A percentile compares a stretch with the other conserved stretches of the same genome.
phyloP scores from a whole-genome alignment of 352 stramenopile species.

The Pythium coloratum region DNA sequence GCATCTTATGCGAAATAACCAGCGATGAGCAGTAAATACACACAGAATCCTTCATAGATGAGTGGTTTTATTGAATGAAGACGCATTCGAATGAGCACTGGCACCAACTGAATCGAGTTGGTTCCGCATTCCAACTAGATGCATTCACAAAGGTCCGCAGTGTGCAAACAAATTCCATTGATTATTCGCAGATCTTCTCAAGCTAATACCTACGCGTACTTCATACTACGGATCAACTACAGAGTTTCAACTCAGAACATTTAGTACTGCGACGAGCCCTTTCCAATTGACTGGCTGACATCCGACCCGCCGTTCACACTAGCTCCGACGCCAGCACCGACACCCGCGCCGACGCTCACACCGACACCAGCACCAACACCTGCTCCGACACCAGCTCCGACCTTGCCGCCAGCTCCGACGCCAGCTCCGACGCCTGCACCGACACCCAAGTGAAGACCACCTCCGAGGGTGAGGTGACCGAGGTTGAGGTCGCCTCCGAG shows the following conservation, averaged over 20 bases:
- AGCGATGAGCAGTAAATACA: not conserved
- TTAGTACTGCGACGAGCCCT: not conserved
- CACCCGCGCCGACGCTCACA: not conserved
- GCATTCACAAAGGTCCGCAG: no score
- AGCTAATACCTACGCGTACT: not conserved
- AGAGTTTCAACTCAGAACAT: not conserved
- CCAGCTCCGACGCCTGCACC: conserved; percentile 1
- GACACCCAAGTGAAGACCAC: not conserved
- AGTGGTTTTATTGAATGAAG: no score
- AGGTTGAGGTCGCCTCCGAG: not conserved
- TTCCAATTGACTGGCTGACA: not conserved
- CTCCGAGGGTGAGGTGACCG: not conserved
- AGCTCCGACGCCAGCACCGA: not conserved
- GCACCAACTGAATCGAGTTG: no score
- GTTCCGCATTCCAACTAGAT: no score
- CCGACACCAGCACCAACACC: not conserved
- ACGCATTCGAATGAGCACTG: no score
- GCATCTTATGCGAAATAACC: not conserved
- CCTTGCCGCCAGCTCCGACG: not conserved
- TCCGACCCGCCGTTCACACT: not conserved
- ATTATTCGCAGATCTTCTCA: not conserved
- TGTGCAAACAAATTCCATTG: not conserved
- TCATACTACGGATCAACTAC: no score
- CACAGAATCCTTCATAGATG: no score
- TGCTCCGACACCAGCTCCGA: not conserved